A percentile compares a stretch with the other conserved stretches of the same genome.
Conservation (phyloP, 495 filamentous ascomycete genomes). For the Neurospora sp. region DNA sequence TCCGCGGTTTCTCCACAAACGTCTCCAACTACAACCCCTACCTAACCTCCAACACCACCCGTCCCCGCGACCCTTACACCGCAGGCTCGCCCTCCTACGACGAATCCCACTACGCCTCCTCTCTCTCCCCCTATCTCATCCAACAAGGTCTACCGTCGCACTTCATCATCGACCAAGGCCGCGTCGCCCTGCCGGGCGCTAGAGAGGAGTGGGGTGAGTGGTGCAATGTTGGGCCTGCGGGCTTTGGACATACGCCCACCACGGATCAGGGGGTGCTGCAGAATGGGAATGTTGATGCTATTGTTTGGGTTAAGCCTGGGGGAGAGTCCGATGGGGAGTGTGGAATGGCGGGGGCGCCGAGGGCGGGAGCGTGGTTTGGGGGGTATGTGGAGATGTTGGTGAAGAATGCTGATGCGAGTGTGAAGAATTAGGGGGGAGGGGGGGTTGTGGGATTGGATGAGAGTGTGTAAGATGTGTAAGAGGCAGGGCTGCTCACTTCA, state of each 20-base stretch:
- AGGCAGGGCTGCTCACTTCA: too few relatives aligned
- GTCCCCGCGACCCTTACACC: constrained; percentile 30
- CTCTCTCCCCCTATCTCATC: constrained; percentile 49
- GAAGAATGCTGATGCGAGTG: constrained; percentile 46
- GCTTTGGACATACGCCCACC: constrained; percentile 56
- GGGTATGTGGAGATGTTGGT: constrained; percentile 59
- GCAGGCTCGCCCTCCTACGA: constrained; percentile 41
- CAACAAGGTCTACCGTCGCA: constrained; percentile 48
- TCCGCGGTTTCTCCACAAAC: constrained; percentile 66
- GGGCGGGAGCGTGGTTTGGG: constrained; percentile 64
- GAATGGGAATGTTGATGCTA: constrained; percentile 53
- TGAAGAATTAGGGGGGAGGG: too few relatives aligned
- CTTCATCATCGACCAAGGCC: constrained; percentile 47
- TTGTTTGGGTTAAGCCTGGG: constrained; percentile 73
- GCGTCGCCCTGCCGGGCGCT: constrained; percentile 41
- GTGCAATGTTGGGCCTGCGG: constrained; percentile 63
- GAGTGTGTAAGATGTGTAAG: too few relatives aligned
- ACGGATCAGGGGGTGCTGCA: constrained; percentile 37
- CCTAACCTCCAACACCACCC: constrained; percentile 27
- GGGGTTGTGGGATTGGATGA: too few relatives aligned
- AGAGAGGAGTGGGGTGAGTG: constrained; percentile 61
- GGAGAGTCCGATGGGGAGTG: constrained; percentile 69
- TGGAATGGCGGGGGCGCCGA: constrained; percentile 47
- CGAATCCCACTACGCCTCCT: constrained; percentile 57
- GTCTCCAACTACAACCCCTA: constrained; percentile 68